These are phyloP conservation scores for Thelonectria rubi DNA, from an alignment of 2,329 filamentous ascomycete genomes.

Conservation along the genomic window DNA sequence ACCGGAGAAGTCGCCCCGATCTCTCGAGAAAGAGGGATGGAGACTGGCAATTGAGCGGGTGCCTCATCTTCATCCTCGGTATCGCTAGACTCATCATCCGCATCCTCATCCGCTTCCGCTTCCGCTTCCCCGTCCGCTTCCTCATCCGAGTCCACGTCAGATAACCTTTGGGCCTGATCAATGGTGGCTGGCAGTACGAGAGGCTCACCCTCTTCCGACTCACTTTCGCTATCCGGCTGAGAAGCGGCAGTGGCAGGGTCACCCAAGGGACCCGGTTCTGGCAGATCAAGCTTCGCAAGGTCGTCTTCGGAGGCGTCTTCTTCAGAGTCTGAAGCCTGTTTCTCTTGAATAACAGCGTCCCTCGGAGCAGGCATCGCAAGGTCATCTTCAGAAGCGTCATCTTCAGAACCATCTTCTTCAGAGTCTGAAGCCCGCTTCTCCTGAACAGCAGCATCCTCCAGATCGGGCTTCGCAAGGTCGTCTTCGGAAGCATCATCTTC, in stretches of 20 bases:
- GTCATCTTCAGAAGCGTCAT: not conserved
- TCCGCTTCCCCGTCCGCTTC: no score
- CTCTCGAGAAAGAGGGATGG: not conserved
- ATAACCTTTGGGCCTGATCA: not conserved
- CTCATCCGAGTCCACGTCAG: not conserved
- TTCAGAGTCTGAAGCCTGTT: not conserved
- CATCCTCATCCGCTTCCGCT: not conserved
- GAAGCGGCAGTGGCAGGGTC: not conserved
- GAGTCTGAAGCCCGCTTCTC: not conserved
- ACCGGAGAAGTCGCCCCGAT: not conserved
- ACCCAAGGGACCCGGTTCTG: not conserved
- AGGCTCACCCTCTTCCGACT: not conserved
- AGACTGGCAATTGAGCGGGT: not conserved
- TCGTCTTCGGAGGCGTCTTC: not conserved
- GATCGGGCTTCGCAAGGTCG: not conserved
- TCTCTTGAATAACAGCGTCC: no score
- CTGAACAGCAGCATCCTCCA: not conserved
- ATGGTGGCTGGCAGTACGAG: not conserved
- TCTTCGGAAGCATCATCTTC: no score
- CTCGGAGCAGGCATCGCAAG: not conserved
- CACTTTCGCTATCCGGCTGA: slow-evolving; percentile 5
- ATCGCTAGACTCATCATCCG: not conserved
- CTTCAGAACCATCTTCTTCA: slow-evolving; percentile 9
- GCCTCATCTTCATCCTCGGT: not conserved
- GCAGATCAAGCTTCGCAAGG: not conserved